phyloP scores from a whole-genome alignment of 202 grass and related monocot genomes.

The Eragrostis tef region DNA sequence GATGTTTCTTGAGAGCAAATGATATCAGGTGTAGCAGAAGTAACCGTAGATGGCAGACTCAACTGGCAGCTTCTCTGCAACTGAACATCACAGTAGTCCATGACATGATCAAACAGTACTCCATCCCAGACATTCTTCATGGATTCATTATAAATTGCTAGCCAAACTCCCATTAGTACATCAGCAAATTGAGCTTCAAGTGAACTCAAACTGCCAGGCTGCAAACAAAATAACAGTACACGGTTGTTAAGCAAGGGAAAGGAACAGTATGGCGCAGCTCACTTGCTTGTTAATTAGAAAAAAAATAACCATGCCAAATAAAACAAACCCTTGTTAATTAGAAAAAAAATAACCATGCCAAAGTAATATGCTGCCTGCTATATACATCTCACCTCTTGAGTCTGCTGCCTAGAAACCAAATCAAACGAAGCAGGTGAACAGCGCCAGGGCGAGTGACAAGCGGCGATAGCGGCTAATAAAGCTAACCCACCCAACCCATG shows the following conservation, averaged over 20 bases:
- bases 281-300: not conserved
- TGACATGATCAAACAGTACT: constrained; percentile 63
- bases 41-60: constrained; percentile 31
- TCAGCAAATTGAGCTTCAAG: constrained; percentile 34
- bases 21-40: constrained; percentile 37
- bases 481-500: too few species aligned
- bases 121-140: constrained; percentile 77
- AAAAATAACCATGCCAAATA: constrained; percentile 20
- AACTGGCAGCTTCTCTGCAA: constrained; percentile 54
- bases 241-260: constrained; percentile 25
- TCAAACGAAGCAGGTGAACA: too few species aligned
- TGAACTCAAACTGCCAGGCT: constrained; percentile 38
- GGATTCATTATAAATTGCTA: constrained; percentile 69
- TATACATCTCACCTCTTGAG: too few species aligned
- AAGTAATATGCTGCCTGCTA: constrained; percentile 41
- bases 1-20: constrained; percentile 36
- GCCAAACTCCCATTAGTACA: constrained; percentile 55
- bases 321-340: constrained; percentile 55
- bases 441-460: too few species aligned
- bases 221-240: constrained; percentile 40
- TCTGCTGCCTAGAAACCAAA: too few species aligned
- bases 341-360: constrained; percentile 10
- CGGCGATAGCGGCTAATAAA: too few species aligned
- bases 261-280: not conserved
- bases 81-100: constrained; percentile 67